These are phyloP conservation scores for Diaporthe sp. DNA, from an alignment of 2,329 filamentous ascomycete species.

Conservation along the genomic window DNA sequence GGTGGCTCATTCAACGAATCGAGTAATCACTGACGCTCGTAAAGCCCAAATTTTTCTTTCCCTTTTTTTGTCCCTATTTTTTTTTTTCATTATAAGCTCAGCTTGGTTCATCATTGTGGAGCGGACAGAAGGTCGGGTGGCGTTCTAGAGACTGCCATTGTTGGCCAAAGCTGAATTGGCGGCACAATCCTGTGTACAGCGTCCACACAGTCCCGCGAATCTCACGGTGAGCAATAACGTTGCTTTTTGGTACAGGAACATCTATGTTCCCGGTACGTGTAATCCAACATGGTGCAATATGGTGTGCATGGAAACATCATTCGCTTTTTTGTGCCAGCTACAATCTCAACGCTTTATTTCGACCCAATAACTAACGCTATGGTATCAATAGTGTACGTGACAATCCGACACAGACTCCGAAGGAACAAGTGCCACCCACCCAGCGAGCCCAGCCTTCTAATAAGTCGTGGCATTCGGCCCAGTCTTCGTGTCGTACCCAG, in stretches of 20 bases:
- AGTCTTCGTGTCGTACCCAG: background rate
- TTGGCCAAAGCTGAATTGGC: too few species aligned
- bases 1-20: background rate
- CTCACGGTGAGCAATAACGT: too few species aligned
- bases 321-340: background rate
- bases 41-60: too few species aligned
- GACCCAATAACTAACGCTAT: background rate
- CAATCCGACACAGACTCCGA: background rate
- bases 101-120: background rate
- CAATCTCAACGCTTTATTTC: background rate
- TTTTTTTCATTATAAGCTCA: background rate
- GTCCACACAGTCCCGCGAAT: too few species aligned
- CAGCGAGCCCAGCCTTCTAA: background rate
- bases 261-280: too few species aligned
- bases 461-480: background rate
- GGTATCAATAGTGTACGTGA: slow-evolving; percentile 1
- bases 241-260: too few species aligned
- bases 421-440: background rate
- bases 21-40: background rate
- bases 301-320: background rate
- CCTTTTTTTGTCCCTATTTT: too few species aligned
- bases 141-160: too few species aligned
- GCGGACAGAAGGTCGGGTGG: background rate
- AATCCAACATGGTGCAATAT: too few species aligned
- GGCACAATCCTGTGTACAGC: too few species aligned